phyloP scores from a whole-genome alignment of 108 stramenopile genomes.

The Licmophora abbreviata region DNA sequence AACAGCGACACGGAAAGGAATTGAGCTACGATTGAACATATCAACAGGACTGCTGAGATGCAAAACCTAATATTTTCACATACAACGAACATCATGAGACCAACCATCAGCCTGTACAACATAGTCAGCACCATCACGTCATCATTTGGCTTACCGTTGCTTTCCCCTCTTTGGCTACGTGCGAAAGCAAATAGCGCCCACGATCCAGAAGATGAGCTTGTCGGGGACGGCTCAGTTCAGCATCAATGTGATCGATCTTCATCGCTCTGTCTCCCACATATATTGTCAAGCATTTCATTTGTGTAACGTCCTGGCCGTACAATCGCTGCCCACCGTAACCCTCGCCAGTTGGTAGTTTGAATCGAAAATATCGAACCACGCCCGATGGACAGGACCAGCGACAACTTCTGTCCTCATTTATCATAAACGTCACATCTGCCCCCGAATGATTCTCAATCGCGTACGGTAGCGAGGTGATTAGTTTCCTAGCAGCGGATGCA shows the following conservation, averaged over 20 bases:
- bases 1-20: slow-evolving; percentile 51
- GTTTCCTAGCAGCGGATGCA: slow-evolving; percentile 55
- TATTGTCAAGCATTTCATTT: slow-evolving; percentile 43
- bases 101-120: no score
- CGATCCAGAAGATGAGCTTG: slow-evolving; percentile 31
- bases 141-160: slow-evolving; percentile 45
- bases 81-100: no score
- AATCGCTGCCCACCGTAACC: slow-evolving; percentile 63
- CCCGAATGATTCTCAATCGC: slow-evolving; percentile 77
- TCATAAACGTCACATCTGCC: slow-evolving; percentile 32
- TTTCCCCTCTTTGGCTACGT: slow-evolving; percentile 64
- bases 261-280: slow-evolving; percentile 28
- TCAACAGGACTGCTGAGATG: no score
- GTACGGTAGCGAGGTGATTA: slow-evolving; percentile 67
- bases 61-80: no score
- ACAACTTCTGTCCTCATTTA: slow-evolving; percentile 9
- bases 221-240: slow-evolving; percentile 30
- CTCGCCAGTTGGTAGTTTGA: slow-evolving; percentile 48
- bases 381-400: slow-evolving; percentile 30
- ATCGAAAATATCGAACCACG: slow-evolving; percentile 65
- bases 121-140: no score
- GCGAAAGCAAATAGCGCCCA: slow-evolving; percentile 32
- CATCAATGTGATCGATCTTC: slow-evolving; percentile 40
- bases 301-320: slow-evolving; percentile 75
- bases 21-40: slow-evolving; percentile 42